Percentiles rank a stretch among this genome's conserved stretches.
These are phyloP conservation scores for Gryganskiella cystojenkinii DNA, from an alignment of 192 early-diverging fungal species.

Conservation along the genomic window DNA sequence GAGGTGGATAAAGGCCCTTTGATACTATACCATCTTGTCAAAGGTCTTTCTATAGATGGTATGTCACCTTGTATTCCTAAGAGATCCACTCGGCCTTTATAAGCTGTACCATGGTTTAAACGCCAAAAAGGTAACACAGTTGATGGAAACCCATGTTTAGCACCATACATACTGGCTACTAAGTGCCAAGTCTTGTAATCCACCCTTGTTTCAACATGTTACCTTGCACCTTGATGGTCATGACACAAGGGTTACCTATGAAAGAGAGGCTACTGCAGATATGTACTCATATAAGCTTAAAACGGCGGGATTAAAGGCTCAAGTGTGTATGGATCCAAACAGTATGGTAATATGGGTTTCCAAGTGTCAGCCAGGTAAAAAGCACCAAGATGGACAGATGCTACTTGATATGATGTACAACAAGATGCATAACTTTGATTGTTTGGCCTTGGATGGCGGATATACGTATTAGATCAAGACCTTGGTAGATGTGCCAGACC, in stretches of 20 bases:
- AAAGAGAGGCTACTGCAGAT: not conserved
- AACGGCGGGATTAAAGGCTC: not conserved
- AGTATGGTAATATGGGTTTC: conserved; percentile 4
- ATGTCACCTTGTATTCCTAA: conserved; percentile 30
- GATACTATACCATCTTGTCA: conserved; percentile 28
- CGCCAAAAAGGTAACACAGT: too few relatives aligned
- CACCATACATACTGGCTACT: not conserved
- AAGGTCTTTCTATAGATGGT: conserved; percentile 10
- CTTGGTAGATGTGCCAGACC: not conserved
- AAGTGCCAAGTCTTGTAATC: not conserved
- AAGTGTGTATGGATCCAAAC: conserved; percentile 8
- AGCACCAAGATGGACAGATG: conserved; percentile 12
- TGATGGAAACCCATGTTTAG: too few relatives aligned
- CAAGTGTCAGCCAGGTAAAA: conserved; percentile 1
- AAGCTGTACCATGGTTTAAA: too few relatives aligned
- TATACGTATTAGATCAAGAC: conserved; percentile 17
- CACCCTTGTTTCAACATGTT: not conserved
- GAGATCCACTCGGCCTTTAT: conserved; percentile 27
- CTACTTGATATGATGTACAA: conserved; percentile 3
- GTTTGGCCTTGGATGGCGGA: conserved; percentile 2
- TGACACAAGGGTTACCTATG: conserved; percentile 1
- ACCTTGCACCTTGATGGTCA: conserved; percentile 8
- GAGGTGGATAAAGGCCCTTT: conserved; percentile 44
- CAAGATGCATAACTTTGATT: not conserved
- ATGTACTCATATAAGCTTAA: conserved; percentile 24